These are phyloP conservation scores for Lactarius evosmus DNA, from an alignment of 768 basidiomycete genomes.

Conservation along the genomic window DNA sequence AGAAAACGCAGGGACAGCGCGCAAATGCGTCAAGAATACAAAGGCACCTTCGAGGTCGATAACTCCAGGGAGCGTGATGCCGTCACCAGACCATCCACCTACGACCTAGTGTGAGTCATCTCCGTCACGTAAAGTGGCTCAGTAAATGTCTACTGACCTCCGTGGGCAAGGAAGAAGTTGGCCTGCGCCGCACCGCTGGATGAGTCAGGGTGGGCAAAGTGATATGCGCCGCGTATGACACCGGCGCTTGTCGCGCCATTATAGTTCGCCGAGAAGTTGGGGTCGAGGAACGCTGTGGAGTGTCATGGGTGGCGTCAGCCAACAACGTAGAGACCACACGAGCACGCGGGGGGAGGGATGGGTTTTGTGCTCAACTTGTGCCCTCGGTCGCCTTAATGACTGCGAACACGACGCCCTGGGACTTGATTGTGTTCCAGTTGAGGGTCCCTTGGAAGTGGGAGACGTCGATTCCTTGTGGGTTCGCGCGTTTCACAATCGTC, in stretches of 20 bases:
- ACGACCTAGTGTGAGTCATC: neutral
- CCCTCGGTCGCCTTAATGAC: slow-evolving; percentile 71
- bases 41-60: slow-evolving; percentile 8
- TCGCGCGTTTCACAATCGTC: slow-evolving; percentile 36
- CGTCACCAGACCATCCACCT: slow-evolving; percentile 11
- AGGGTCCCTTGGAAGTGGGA: slow-evolving; percentile 48
- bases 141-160: slow-evolving; percentile 14
- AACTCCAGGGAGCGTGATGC: slow-evolving; percentile 1
- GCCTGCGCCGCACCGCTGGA: slow-evolving; percentile 59
- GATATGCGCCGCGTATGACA: slow-evolving; percentile 58
- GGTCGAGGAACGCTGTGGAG: slow-evolving; percentile 37
- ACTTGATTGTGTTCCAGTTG: slow-evolving; percentile 50
- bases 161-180: slow-evolving; percentile 51
- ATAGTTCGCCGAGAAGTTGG: slow-evolving; percentile 50
- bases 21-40: neutral
- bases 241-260: slow-evolving; percentile 52
- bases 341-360: neutral
- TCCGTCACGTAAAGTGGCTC: neutral
- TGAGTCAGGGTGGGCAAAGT: slow-evolving; percentile 54
- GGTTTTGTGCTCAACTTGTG: slow-evolving; percentile 37
- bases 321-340: neutral
- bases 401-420: slow-evolving; percentile 52
- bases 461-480: slow-evolving; percentile 54
- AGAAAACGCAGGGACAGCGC: neutral
- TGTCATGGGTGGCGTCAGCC: slow-evolving; percentile 25